Evolutionary conservation across 2,329 filamentous ascomycete species (phyloP), one percentile per base, ranked within the genome.

Genomic region (Microdochium bolleyi): DNA sequence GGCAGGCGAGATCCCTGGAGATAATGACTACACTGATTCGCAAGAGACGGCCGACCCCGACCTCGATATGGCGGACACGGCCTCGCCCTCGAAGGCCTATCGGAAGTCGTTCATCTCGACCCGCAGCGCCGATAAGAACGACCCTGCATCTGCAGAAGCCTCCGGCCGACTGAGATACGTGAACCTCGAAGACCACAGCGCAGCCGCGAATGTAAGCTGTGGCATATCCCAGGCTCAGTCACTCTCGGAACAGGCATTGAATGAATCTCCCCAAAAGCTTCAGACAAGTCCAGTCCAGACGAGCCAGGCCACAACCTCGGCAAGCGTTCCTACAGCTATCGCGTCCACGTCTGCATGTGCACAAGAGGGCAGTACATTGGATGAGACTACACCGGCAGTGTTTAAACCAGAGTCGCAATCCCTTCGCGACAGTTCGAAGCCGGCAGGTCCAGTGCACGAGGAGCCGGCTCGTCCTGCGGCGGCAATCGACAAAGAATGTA

Each of bases 21-120:
- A 66, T 52, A 58, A 60, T 3, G 62, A 65, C 50, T 66, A 64
- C 49, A 14, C 19, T 8, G 49, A 16, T 24, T 56, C 54, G n/a
- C 51, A 46, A 4, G 60, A 58, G 2, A 58, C 58, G 5, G n/a
- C 48, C 10, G 58, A 58, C 7, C 57, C 52, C 19, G 55, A 50
- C 16, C 24, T 52, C 9, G 57, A 55, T 8, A 53, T 50, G n/a
- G 58, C 41, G 3, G 41, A 19, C 5, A 5, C 34, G 19, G 13
- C 21, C 16, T 46, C 41, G 16, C 41, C 41, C 2, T 21, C 19
- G 7, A 46, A 46, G 19, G 19, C 21, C 55, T 48, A 37, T 49
- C 11, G 55, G 56, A 9, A 24, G 13, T 49, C 53, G 51, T 34
- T 61, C 57, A 7, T 46, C 21, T 22, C 41, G 21, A 46, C 41